Percentiles rank a stretch among this genome's conserved stretches.
phyloP scores from a whole-genome alignment of 306 rosid species.

The Malus domestica region ASM211411v1 NC_041789.1:24222001-24222500 shows the following conservation, averaged over 20 bases:
- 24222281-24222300: neutral
- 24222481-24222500: conserved; percentile 48
- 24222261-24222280: neutral
- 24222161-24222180: neutral
- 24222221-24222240: neutral
- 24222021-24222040: conserved; percentile 31
- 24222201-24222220: neutral
- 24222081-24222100: conserved; percentile 60
- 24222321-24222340: no score
- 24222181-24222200: neutral
- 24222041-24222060: conserved; percentile 97
- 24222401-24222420: neutral
- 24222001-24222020: conserved; percentile 13
- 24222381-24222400: neutral
- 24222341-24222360: neutral
- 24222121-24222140: neutral
- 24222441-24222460: neutral
- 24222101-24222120: neutral
- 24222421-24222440: neutral
- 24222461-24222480: neutral
- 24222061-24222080: conserved; percentile 88
- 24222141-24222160: neutral
- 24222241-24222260: neutral
- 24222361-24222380: neutral
- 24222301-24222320: neutral